phyloP scores from a whole-genome alignment of 2,329 filamentous ascomycete species.

The Colletotrichum camelliae region DNA sequence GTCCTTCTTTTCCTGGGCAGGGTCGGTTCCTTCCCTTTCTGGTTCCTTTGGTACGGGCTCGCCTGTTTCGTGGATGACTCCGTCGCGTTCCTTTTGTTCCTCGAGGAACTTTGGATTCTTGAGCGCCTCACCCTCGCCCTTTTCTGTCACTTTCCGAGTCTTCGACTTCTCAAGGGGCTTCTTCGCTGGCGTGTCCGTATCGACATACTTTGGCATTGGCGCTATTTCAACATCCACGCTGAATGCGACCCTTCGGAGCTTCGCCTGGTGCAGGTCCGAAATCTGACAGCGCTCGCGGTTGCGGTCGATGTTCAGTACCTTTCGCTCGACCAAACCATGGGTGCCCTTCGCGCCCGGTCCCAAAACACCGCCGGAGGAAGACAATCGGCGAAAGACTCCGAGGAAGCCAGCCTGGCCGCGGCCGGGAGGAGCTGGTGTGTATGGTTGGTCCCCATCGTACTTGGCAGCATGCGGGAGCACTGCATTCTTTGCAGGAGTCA shows the following conservation, averaged over 20 bases:
- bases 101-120: conserved; percentile 69
- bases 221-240: conserved; percentile 98
- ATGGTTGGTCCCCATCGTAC: conserved; percentile 67
- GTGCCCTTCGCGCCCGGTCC: conserved; percentile 50
- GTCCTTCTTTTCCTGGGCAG: conserved; percentile 26
- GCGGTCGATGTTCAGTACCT: conserved; percentile 83
- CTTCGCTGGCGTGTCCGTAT: conserved; percentile 53
- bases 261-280: conserved; percentile 78
- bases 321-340: conserved; percentile 79
- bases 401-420: conserved; percentile 74
- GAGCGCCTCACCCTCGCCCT: conserved; percentile 75
- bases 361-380: conserved; percentile 64
- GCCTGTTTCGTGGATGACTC: conserved; percentile 44
- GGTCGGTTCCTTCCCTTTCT: conserved; percentile 37
- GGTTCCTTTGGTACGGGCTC: conserved; percentile 45
- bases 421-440: conserved; percentile 77
- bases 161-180: conserved; percentile 54
- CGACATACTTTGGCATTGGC: conserved; percentile 78
- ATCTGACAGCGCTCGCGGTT: conserved; percentile 81
- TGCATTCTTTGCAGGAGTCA: conserved; percentile 59
- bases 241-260: conserved; percentile 88
- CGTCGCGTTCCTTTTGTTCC: conserved; percentile 57
- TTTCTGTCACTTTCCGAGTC: conserved; percentile 70
- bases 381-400: conserved; percentile 82
- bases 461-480: conserved; percentile 63